Evolutionary conservation across 2,329 filamentous ascomycete species (phyloP).

Genomic region (Fusarium tupiense): DNA sequence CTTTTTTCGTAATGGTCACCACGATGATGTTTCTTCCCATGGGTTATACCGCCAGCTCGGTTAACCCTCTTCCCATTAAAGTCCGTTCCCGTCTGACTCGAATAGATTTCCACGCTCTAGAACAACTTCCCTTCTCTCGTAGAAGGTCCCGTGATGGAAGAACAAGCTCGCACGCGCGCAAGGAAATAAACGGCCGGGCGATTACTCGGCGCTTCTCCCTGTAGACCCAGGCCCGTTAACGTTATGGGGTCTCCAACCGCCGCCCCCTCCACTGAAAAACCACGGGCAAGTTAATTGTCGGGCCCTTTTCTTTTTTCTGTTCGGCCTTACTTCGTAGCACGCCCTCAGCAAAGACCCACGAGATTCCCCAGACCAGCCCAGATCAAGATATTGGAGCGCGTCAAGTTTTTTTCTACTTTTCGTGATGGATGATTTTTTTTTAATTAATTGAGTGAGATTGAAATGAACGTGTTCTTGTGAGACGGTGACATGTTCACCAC

Average conservation of each 20-base stretch:
- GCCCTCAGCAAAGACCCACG: constrained; percentile 32
- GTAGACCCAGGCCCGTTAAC: constrained; percentile 27
- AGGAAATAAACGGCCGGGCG: constrained; percentile 44
- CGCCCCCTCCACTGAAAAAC: constrained; percentile 15
- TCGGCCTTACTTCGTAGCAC: constrained; percentile 49
- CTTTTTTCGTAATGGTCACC: not conserved
- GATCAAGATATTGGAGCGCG: constrained; percentile 36
- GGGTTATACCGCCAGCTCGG: constrained; percentile 18
- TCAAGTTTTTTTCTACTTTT: constrained; percentile 15
- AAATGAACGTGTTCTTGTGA: not conserved
- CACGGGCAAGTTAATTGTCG: not conserved
- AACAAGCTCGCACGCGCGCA: not conserved
- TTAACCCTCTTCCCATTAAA: constrained; percentile 5
- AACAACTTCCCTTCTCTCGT: not conserved
- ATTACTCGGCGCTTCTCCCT: constrained; percentile 51
- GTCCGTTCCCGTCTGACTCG: constrained; percentile 7
- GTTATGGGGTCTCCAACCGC: constrained; percentile 39
- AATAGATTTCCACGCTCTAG: constrained; percentile 3
- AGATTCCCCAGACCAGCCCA: constrained; percentile 45
- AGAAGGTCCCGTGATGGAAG: constrained; percentile 9
- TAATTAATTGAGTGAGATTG: not conserved
- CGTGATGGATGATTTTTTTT: not conserved
- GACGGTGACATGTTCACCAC: constrained; percentile 3
- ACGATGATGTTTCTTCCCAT: not conserved
- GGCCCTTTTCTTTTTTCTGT: not conserved